Conservation (phyloP, 208 protist species). For the Leishmania tropica region DNA sequence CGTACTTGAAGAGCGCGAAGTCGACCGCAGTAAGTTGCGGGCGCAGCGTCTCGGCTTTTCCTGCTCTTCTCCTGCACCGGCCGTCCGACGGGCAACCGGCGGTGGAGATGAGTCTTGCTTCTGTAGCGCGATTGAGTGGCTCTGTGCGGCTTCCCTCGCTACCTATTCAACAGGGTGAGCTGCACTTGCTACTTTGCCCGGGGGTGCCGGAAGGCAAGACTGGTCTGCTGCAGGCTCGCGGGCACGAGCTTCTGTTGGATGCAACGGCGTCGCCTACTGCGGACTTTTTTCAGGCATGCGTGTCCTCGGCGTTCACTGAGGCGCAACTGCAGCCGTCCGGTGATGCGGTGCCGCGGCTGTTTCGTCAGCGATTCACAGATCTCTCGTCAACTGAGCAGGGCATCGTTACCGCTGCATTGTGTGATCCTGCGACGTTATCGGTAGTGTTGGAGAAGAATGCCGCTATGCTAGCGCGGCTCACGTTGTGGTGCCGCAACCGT, state of each 20-base stretch:
- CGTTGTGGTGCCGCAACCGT: slow-evolving; percentile 33
- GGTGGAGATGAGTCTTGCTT: slow-evolving; percentile 21
- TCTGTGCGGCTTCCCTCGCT: slow-evolving; percentile 40
- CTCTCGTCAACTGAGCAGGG: slow-evolving; percentile 16
- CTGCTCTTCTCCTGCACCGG: slow-evolving; percentile 46
- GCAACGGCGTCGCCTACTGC: slow-evolving; percentile 32
- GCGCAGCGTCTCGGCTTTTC: slow-evolving; percentile 14
- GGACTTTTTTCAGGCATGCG: slow-evolving; percentile 24
- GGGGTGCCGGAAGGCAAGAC: not conserved
- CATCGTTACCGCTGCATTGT: slow-evolving; percentile 15
- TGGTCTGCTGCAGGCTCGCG: not conserved
- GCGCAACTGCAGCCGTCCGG: slow-evolving; percentile 14
- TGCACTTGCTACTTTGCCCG: slow-evolving; percentile 28
- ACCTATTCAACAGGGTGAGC: slow-evolving; percentile 54
- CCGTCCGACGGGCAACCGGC: slow-evolving; percentile 33
- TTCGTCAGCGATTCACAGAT: slow-evolving; percentile 8
- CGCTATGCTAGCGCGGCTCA: slow-evolving; percentile 40
- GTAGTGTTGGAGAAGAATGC: slow-evolving; percentile 51
- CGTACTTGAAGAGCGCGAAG: slow-evolving; percentile 27
- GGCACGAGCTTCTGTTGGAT: slow-evolving; percentile 46
- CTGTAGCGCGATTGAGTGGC: not conserved
- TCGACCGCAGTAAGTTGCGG: slow-evolving; percentile 8
- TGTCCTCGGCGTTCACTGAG: not conserved
- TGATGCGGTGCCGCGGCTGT: slow-evolving; percentile 5
- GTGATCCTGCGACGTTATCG: slow-evolving; percentile 8